A percentile compares a stretch with the other conserved stretches of the same genome.
These are phyloP conservation scores for Sclerotinia trifoliorum DNA, from an alignment of 2,329 filamentous ascomycete species.

Conservation along the genomic window DNA sequence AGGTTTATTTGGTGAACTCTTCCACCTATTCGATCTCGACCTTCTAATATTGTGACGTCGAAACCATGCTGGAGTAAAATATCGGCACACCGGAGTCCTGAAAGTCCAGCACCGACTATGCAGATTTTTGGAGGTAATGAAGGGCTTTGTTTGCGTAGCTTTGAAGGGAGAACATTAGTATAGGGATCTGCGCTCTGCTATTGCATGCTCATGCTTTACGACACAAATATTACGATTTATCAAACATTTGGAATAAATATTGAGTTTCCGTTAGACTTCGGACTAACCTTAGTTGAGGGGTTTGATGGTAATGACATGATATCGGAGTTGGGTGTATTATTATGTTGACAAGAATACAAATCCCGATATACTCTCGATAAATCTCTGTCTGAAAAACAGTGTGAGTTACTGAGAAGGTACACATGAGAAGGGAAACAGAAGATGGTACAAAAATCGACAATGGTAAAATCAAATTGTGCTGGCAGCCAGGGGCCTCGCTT, in stretches of 20 bases:
- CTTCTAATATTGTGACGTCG: constrained; percentile 58
- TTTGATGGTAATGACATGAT: background rate
- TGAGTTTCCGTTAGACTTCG: background rate
- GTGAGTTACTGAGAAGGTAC: constrained; percentile 33
- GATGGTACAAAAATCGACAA: background rate
- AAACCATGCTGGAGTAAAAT: constrained; percentile 52
- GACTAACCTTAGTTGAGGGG: background rate
- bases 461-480: background rate
- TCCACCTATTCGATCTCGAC: constrained; percentile 54
- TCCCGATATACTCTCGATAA: constrained; percentile 34
- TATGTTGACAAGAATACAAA: constrained; percentile 26
- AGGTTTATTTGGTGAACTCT: constrained; percentile 34
- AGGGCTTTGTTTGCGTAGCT: constrained; percentile 2
- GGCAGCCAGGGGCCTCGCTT: background rate
- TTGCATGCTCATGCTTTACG: background rate
- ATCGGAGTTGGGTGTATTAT: background rate
- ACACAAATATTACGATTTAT: background rate
- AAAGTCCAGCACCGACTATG: constrained; percentile 56
- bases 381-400: constrained; percentile 29
- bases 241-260: background rate
- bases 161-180: background rate
- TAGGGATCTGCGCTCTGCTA: no score
- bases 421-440: constrained; percentile 18
- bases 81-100: constrained; percentile 56
- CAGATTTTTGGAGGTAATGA: constrained; percentile 32